A percentile compares a stretch with the other conserved stretches of the same genome.
phyloP scores from a whole-genome alignment of 2,329 filamentous ascomycete species.

The Lanzia echinophila region DNA sequence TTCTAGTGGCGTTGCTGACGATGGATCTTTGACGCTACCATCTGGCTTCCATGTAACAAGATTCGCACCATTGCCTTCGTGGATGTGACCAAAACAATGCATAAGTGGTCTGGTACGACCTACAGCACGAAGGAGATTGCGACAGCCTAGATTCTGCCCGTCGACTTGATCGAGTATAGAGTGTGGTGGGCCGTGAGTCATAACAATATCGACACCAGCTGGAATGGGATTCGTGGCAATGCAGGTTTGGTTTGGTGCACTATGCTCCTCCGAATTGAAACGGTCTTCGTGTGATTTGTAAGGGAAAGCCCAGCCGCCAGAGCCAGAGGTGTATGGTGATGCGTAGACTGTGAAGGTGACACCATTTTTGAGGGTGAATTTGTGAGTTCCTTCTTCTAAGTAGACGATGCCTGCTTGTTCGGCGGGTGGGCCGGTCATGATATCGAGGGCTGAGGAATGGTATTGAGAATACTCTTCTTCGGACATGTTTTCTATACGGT shows the following conservation, averaged over 20 bases:
- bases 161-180: slow-evolving; percentile 26
- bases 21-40: slow-evolving; percentile 25
- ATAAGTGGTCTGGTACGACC: slow-evolving; percentile 38
- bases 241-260: slow-evolving; percentile 1
- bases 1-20: slow-evolving; percentile 25
- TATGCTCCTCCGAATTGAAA: slow-evolving; percentile 10
- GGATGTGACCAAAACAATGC: slow-evolving; percentile 54
- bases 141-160: slow-evolving; percentile 37
- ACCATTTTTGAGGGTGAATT: slow-evolving; percentile 21
- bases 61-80: slow-evolving; percentile 51
- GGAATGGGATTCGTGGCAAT: slow-evolving; percentile 15
- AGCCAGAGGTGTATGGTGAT: slow-evolving; percentile 18
- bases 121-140: slow-evolving; percentile 40
- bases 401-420: slow-evolving; percentile 15
- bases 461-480: slow-evolving; percentile 4
- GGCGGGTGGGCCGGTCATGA: slow-evolving; percentile 10
- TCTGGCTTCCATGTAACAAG: slow-evolving; percentile 42
- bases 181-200: slow-evolving; percentile 35
- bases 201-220: slow-evolving; percentile 31
- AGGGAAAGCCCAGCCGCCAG: slow-evolving; percentile 19
- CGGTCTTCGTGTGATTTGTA: slow-evolving; percentile 16
- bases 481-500: slow-evolving; percentile 9
- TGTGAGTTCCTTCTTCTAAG: slow-evolving; percentile 13
- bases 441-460: slow-evolving; percentile 2
- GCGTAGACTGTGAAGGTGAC: slow-evolving; percentile 21